Conservation (phyloP, 306 rosid genomes). For the Canavalia ensiformis region DNA sequence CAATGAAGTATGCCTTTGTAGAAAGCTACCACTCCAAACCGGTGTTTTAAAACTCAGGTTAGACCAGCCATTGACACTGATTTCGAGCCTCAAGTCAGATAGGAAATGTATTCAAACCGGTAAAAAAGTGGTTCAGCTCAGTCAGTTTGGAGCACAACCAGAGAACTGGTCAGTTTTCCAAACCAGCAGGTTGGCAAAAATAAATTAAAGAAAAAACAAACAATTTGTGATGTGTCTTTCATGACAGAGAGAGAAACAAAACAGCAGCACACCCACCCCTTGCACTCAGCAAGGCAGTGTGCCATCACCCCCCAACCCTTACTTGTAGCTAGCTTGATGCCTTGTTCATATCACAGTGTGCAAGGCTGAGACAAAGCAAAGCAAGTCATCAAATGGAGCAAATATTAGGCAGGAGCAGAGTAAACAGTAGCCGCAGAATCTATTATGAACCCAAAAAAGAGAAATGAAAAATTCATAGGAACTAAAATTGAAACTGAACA, state of each 20-base stretch:
- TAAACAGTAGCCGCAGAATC: constrained; percentile 5
- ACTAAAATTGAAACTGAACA: not conserved
- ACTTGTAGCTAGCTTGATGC: not conserved
- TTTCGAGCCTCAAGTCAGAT: constrained; percentile 15
- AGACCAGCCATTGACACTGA: not conserved
- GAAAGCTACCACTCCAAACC: constrained; percentile 37
- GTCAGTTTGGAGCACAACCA: not conserved
- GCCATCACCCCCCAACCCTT: not conserved
- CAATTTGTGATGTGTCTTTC: not conserved
- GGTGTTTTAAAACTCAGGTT: not conserved
- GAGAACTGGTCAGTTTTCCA: not conserved
- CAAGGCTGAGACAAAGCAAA: constrained; percentile 1
- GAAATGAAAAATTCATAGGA: not conserved
- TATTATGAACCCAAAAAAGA: not conserved
- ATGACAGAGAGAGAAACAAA: not conserved
- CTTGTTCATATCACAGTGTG: not conserved
- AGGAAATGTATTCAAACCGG: not conserved
- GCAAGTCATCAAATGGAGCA: not conserved
- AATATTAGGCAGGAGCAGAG: not conserved
- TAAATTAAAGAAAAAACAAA: not conserved
- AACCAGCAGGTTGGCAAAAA: not conserved
- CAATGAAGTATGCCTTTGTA: constrained; percentile 10
- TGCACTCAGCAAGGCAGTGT: not conserved
- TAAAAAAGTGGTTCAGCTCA: not conserved
- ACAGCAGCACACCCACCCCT: not conserved